These are phyloP conservation scores for Rubroboletus pulcherrimus DNA, from an alignment of 768 basidiomycete species.

Conservation along the genomic window DNA sequence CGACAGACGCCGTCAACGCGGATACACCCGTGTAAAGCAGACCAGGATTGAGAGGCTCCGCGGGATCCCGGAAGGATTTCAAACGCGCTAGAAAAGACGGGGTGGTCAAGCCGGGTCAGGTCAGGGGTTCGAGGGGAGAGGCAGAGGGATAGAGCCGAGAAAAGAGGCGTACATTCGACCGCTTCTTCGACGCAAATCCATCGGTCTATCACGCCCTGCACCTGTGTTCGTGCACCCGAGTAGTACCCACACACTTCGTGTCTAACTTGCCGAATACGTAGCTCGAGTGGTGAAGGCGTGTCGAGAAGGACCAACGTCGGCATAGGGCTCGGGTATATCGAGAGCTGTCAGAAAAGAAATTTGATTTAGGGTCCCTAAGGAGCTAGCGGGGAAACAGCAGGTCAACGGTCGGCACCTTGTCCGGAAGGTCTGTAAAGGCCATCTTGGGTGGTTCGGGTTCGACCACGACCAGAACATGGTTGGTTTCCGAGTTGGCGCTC, in stretches of 20 bases:
- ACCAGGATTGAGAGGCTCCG: slow-evolving; percentile 86
- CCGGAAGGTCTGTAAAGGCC: slow-evolving; percentile 20
- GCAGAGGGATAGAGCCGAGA: not conserved
- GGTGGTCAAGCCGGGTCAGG: not conserved
- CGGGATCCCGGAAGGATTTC: slow-evolving; percentile 73
- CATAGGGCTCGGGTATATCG: slow-evolving; percentile 72
- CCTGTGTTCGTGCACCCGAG: slow-evolving; percentile 53
- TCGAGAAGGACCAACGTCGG: slow-evolving; percentile 70
- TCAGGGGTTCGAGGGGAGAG: not conserved
- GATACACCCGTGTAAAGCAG: slow-evolving; percentile 87
- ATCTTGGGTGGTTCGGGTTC: slow-evolving; percentile 11
- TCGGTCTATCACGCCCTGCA: slow-evolving; percentile 68
- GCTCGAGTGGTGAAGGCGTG: slow-evolving; percentile 69
- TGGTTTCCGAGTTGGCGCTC: not conserved
- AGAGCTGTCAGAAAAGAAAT: slow-evolving; percentile 47
- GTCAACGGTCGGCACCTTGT: slow-evolving; percentile 19
- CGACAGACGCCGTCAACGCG: slow-evolving; percentile 81
- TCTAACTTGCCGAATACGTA: slow-evolving; percentile 69
- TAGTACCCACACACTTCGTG: slow-evolving; percentile 55
- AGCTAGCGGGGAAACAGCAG: not conserved
- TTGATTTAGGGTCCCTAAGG: not conserved
- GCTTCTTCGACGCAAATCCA: slow-evolving; percentile 87
- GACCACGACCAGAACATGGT: not conserved
- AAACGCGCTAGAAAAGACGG: slow-evolving; percentile 55
- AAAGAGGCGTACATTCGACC: slow-evolving; percentile 69